Base-by-base conservation (phyloP, 1,139 yeast genomes). In the Geotrichum citri-aurantii region DNA sequence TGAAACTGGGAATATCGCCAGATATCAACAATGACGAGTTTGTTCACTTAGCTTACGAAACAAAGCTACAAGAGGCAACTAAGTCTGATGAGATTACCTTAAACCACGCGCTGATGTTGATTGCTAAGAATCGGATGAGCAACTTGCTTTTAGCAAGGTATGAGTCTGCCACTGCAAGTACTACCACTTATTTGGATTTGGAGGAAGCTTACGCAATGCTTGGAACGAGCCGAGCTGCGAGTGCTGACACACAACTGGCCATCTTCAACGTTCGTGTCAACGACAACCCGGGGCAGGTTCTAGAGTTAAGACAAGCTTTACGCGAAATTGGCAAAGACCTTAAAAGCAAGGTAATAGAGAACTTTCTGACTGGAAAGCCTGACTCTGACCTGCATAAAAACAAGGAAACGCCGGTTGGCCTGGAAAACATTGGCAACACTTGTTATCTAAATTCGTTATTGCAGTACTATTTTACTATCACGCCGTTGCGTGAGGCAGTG, bases 381-480 rank as follows among this genome's bases (percentile, higher is more conserved):
- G 61, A 44, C 3, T 48, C 56, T 1, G 62, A 60, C 10, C 56
- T 57, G 14, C 47, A 37, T 12, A 52, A 33, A 21, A 55, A 52
- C 37, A 51, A 48, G 23, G 54, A 54, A 26, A 29, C 29, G 29
- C 62, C 62, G 12, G 60, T 60, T 26, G 99, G 98, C 0, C 78
- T 93, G 68, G 89, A 87, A 71, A 93, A 93, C 68, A 91, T 91
- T 65, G 98, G 99, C 40, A 93, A 93, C 69, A 92, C 99, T 0
- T 93, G 99, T 71, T 93, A 93, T 66, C 78, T 93, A 69, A 93
- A 93, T 69, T 91, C 97, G 0, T 77, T 93, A 56, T 75, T 93
- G 40, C 99, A 93, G 69, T 93, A 86, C 67, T 92, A 90, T 70
- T 93, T 90, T 73, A 87, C 92, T 11, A 83, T 93, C 55, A 82